phyloP scores from a whole-genome alignment of 306 rosid species.

The Acacia crassicarpa region DNA sequence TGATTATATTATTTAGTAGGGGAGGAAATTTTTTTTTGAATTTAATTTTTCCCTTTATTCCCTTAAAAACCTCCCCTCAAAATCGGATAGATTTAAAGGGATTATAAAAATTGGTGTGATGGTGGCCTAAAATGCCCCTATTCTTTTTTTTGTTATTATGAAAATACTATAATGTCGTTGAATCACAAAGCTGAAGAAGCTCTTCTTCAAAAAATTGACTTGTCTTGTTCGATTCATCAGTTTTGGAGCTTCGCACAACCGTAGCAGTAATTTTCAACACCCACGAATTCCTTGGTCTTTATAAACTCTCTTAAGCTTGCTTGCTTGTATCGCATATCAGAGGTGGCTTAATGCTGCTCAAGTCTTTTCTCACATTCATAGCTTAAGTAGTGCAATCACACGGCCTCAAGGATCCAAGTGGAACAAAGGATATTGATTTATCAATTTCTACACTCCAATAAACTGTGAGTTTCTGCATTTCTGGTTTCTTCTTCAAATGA shows the following conservation, averaged over 20 bases:
- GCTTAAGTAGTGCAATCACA: neutral
- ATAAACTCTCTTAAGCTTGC: neutral
- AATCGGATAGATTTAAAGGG: no score
- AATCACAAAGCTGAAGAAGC: neutral
- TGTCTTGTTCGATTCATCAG: neutral
- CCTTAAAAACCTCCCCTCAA: no score
- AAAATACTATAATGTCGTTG: no score
- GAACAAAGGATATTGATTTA: neutral
- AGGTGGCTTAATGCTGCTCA: neutral
- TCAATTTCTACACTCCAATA: neutral
- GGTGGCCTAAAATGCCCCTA: no score
- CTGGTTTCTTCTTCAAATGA: neutral
- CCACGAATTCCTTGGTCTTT: neutral
- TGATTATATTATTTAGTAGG: no score
- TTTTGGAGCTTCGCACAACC: neutral
- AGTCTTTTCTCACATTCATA: neutral
- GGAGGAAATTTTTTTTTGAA: no score
- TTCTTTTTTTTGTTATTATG: no score
- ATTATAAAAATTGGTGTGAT: no score
- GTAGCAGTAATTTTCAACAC: no score
- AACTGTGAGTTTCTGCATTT: neutral
- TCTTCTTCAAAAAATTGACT: neutral
- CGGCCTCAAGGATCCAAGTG: neutral
- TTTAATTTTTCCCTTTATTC: no score
- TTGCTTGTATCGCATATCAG: neutral